Conservation (phyloP, 441 rosid genomes). For the Mallotus japonicus region DNA sequence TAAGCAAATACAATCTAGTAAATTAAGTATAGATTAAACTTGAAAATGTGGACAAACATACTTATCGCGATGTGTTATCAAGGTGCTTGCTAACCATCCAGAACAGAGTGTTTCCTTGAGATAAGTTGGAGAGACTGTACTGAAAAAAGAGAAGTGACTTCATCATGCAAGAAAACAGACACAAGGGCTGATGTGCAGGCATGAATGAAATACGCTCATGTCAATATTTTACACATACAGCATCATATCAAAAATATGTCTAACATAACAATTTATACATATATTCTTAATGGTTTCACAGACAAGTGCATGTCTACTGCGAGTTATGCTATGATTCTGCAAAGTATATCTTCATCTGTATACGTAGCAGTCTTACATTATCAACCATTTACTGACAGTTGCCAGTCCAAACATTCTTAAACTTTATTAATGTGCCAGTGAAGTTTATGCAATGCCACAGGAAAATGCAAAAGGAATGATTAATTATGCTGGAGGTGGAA, state of each 20-base stretch:
- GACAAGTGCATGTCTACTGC: neutral
- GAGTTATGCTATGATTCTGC: neutral
- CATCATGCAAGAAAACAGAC: slow-evolving; percentile 2
- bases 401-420: neutral
- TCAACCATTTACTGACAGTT: neutral
- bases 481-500: too few species aligned
- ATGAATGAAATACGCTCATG: neutral
- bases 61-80: slow-evolving; percentile 48
- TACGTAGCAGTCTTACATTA: neutral
- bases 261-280: neutral
- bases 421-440: neutral
- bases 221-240: neutral
- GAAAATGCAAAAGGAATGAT: neutral
- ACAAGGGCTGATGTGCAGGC: neutral
- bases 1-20: neutral
- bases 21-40: neutral
- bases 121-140: slow-evolving; percentile 62
- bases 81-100: slow-evolving; percentile 55
- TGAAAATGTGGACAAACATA: slow-evolving; percentile 25
- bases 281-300: neutral
- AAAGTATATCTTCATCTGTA: neutral
- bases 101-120: slow-evolving; percentile 58
- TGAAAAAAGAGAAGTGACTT: slow-evolving; percentile 29
- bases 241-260: neutral
- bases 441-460: neutral